Conservation (phyloP, 768 basidiomycete genomes). For the Pulveroboletus sp. region DNA sequence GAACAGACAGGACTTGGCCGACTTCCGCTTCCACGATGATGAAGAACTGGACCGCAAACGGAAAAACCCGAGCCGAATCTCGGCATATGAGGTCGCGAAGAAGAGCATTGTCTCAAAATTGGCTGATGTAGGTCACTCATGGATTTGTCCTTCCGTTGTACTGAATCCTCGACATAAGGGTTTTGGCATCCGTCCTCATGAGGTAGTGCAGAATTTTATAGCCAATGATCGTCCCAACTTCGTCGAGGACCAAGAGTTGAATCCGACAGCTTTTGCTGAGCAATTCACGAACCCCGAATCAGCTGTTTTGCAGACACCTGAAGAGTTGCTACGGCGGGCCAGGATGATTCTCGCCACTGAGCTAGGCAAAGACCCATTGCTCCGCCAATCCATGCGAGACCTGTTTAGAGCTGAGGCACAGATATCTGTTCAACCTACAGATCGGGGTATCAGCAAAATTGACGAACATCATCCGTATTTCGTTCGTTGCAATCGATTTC, state of each 20-base stretch:
- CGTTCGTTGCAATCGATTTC: conserved; percentile 39
- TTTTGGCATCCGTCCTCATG: conserved; percentile 77
- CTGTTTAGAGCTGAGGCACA: conserved; percentile 71
- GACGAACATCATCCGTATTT: conserved; percentile 70
- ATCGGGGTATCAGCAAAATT: conserved; percentile 75
- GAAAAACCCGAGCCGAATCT: conserved; percentile 81
- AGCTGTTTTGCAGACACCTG: conserved; percentile 49
- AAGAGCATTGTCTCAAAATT: conserved; percentile 72
- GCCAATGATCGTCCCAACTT: conserved; percentile 58
- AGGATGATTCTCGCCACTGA: conserved; percentile 86
- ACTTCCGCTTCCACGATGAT: conserved; percentile 70
- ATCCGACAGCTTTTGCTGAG: conserved; percentile 79
- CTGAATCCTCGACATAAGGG: conserved; percentile 44
- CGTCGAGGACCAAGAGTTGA: conserved; percentile 76
- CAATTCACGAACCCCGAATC: conserved; percentile 76
- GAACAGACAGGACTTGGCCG: conserved; percentile 56
- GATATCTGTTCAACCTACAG: conserved; percentile 81
- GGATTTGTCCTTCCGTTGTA: neutral
- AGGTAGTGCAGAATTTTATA: conserved; percentile 83
- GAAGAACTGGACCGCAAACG: conserved; percentile 56
- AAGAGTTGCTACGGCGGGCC: conserved; percentile 69
- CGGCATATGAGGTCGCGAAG: conserved; percentile 80
- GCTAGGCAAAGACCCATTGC: conserved; percentile 86
- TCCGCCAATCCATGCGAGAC: conserved; percentile 73
- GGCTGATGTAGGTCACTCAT: conserved; percentile 58